Evolutionary conservation across 495 filamentous ascomycete genomes (phyloP), one percentile per base, ranked within the genome.

Genomic region (Tuber calosporum): DNA sequence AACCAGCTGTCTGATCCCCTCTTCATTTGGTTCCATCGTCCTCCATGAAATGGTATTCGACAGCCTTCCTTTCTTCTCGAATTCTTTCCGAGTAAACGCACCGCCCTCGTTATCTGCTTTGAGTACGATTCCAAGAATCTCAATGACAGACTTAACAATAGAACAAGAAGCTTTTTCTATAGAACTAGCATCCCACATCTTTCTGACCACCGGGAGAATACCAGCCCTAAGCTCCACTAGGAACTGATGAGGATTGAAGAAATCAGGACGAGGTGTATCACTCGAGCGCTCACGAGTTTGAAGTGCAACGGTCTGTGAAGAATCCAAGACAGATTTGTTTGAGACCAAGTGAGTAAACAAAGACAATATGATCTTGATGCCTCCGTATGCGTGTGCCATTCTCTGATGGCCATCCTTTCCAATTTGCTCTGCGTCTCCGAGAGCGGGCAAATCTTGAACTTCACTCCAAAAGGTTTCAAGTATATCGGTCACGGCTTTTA

Each of bases 221-320:
- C 90, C 87, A 85, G 92, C 88, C 67, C 94, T 89, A 66, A 98
- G 83, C 81, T 98, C 95, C 42, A 99, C 90, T 17, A 97, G 81
- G 72, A 98, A 91, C 79, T 98, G 95, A 9, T 86, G 85, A 9
- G 89, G 84, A 22, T 89, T 86, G 78, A 92, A 93, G 75, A 87
- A 87, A 79, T 96, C 91, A 11, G 87, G 82, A 40, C 86, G 87
- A 41, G 86, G 85, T 38, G 85, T 85, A 45, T 88, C 86, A n/a
- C 76, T 75, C 6, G 74, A 67, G 69, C 87, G 84, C 36, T 89
- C 86, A 41, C 87, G 79, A 34, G 87, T 85, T 69, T 82, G 82
- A 43, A 97, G 86, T 48, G 88, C 86, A 67, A 87, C 83, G 36
- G 90, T 89, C 75, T 90, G 88, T 67, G 83, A 83, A 4, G 94